phyloP scores from a whole-genome alignment of 805 yeast species.

The Monosporozyma servazzii region DNA sequence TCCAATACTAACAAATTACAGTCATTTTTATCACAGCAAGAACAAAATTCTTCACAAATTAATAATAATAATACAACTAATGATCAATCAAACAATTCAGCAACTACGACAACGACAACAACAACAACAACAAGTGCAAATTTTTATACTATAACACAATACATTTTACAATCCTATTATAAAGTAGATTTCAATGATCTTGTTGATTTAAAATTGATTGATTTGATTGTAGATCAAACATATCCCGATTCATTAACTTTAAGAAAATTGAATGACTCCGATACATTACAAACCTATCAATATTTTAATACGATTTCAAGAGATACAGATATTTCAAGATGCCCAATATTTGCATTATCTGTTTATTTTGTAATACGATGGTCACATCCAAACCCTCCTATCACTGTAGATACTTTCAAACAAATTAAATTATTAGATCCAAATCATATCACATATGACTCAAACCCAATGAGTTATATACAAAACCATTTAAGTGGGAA shows the following conservation, averaged over 20 bases:
- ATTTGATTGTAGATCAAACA: slow-evolving; percentile 29
- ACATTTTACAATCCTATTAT: slow-evolving; percentile 25
- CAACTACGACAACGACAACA: neutral
- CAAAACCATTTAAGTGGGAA: slow-evolving; percentile 7
- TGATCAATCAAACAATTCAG: slow-evolving; percentile 3
- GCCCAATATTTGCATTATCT: slow-evolving; percentile 29
- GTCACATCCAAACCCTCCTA: slow-evolving; percentile 22
- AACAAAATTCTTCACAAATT: slow-evolving; percentile 9
- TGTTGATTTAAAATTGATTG: slow-evolving; percentile 18
- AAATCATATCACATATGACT: slow-evolving; percentile 10
- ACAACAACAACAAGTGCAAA: slow-evolving; percentile 13
- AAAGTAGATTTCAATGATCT: slow-evolving; percentile 18
- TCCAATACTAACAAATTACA: slow-evolving; percentile 15
- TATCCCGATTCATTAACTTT: slow-evolving; percentile 29
- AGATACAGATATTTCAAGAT: slow-evolving; percentile 24
- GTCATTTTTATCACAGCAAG: slow-evolving; percentile 13
- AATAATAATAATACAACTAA: slow-evolving; percentile 4
- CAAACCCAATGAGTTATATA: slow-evolving; percentile 4
- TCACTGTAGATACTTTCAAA: slow-evolving; percentile 17
- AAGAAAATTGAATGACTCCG: slow-evolving; percentile 20
- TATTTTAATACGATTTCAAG: slow-evolving; percentile 29
- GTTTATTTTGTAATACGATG: slow-evolving; percentile 27
- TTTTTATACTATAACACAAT: slow-evolving; percentile 24
- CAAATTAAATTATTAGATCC: slow-evolving; percentile 18
- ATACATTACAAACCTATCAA: slow-evolving; percentile 17